Conservation (phyloP, 2,329 filamentous ascomycete species). For the Colletotrichum camelliae region DNA sequence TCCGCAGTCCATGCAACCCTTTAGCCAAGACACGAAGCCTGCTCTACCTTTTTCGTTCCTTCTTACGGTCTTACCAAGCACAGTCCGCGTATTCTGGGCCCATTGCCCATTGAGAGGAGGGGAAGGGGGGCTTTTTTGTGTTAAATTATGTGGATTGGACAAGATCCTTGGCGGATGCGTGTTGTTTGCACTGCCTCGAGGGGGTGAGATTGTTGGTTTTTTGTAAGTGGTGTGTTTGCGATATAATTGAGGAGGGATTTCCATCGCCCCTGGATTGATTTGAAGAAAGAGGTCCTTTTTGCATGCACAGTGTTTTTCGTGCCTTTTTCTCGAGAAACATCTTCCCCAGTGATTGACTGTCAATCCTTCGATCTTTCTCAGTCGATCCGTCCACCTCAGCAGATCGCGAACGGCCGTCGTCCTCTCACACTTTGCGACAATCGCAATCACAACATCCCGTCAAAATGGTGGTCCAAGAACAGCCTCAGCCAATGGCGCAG, state of each 20-base stretch:
- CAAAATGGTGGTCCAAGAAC: slow-evolving; percentile 2
- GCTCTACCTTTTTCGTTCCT: not conserved
- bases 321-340: not conserved
- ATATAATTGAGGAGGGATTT: not conserved
- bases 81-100: not conserved
- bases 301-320: not conserved
- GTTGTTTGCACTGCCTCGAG: not conserved
- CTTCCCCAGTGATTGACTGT: not conserved
- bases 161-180: not conserved
- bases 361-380: not conserved
- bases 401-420: not conserved
- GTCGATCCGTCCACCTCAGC: not conserved
- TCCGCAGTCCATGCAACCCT: slow-evolving; percentile 1
- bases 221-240: not conserved
- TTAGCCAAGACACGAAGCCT: not conserved
- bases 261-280: not conserved
- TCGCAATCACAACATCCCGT: not conserved
- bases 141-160: not conserved
- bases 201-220: not conserved
- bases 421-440: not conserved
- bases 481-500: not conserved
- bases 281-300: not conserved
- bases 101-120: not conserved
- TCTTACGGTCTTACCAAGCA: not conserved
- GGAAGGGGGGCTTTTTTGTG: not conserved